Evolutionary conservation across 495 filamentous ascomycete genomes (phyloP), one percentile per base, ranked within the genome.

Genomic region (Tuber borchii): DNA sequence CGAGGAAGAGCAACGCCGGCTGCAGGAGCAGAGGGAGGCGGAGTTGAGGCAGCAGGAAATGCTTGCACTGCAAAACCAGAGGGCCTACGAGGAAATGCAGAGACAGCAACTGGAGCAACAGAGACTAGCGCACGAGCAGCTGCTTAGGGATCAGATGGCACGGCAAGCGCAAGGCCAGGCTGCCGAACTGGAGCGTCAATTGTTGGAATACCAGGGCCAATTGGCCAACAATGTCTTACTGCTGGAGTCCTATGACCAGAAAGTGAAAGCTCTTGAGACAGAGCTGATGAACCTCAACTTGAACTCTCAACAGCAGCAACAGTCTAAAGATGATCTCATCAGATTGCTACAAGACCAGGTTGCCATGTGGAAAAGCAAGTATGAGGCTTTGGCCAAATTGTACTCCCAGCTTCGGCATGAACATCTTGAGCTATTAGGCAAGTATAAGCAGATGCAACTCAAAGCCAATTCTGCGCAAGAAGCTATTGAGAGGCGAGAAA

Each of bases 381-480:
- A 98, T 80, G 96, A 99, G 83, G 92, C 95, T 5, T 86, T 99
- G 72, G 95, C 95, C 65, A 98, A 98, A 85, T 88, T 99, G 9
- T 99, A 99, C 84, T 97, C 94, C 22, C 95, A 98, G 83, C 87
- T 99, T 73, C 93, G 95, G 72, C 91, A 94, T 76, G 95, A 99
- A 85, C 95, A 99, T 86, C 87, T 99, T 26, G 94, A 98, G 79
- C 87, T 99, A 6, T 86, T 97, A 61, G 92, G 96, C 82, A 98
- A 93, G 77, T 97, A 95, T 84, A 99, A 99, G 87, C 87, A 90
- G 56, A 93, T 97, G 48, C 96, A 98, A 84, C 89, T 97, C 74
- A 97, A 97, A 85, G 95, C 95, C 8, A 93, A 94, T 2, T 97
- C 95, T 5, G 96, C 95, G 0, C 94, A 97, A 84, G 96, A 98